A percentile compares a stretch with the other conserved stretches of the same genome.
Conservation (phyloP, 176 grass and related monocot genomes). For the Sorghum bicolor region DNA sequence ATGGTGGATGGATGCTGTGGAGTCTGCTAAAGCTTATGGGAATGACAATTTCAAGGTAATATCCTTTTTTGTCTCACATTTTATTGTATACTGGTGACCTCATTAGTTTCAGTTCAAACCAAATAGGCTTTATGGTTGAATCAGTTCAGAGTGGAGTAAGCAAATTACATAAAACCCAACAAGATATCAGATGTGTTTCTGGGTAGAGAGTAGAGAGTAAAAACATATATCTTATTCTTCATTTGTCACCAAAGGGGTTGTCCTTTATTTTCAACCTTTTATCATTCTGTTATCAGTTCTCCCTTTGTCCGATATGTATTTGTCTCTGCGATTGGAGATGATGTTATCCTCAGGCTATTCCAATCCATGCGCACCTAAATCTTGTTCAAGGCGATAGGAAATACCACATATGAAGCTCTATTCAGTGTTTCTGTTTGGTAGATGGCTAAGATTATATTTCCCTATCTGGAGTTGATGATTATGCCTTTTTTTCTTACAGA, state of each 20-base stretch:
- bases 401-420: neutral
- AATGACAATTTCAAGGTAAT: conserved; percentile 94
- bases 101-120: neutral
- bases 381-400: neutral
- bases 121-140: neutral
- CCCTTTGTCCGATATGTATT: neutral
- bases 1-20: conserved; percentile 92
- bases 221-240: neutral
- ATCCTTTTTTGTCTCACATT: neutral
- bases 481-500: conserved; percentile 43
- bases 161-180: neutral
- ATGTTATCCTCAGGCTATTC: neutral
- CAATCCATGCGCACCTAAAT: neutral
- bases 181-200: neutral
- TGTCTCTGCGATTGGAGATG: neutral
- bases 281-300: neutral
- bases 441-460: neutral
- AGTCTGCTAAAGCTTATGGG: conserved; percentile 84
- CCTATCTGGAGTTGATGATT: conserved; percentile 21
- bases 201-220: neutral
- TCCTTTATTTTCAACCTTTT: neutral
- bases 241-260: neutral
- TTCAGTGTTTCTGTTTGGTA: neutral
- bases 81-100: neutral
- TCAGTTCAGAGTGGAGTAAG: neutral